Evolutionary conservation across 225 moss, liverwort and hornwort species (phyloP), one percentile per base, ranked within the genome.

Genomic region (Thuidium tamariscinum): DNA sequence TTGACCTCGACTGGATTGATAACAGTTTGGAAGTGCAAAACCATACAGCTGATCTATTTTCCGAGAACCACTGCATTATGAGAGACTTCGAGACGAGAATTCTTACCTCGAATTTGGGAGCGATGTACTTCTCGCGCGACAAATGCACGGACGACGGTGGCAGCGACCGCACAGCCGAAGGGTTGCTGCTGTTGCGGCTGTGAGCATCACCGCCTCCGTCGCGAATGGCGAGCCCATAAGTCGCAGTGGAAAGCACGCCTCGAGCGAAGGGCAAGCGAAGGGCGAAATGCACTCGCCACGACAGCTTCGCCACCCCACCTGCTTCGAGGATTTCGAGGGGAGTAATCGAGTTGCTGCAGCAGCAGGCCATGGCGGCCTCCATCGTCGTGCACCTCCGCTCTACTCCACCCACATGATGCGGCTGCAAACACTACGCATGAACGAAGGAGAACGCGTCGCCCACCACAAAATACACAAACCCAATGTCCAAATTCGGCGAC

Each of bases 41-140:
- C 17, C 23, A 46, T 16, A 8, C 5, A 8, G 13, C 36, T 83
- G 81, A 60, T 73, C n/a, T 83, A 26, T 41, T 41, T 55, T 82
- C 22, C 32, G 11, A 34, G 41, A 46, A 46, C 32, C 27, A 16
- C 69, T 67, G 81, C 49, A 39, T 13, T 39, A 4, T 34, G 16
- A 70, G 22, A 42, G 16, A 74, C 19, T 84, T 51, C 57, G 26
- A 46, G 64, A 46, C 36, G 46, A 5, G 49, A 61, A 79, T 73
- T 68, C 87, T 15, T 66, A 89, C 91, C 85, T 87, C 85, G 29
- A 85, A 89, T 56, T 87, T 87, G 8, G 91, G 89, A 16, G 89
- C 82, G 61, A 91, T 16, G 44, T 87, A 59, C 34, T 85, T 85
- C 60, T 85, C 89, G 27, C 81, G 59, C 16, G 87, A 79, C 70